phyloP scores from a whole-genome alignment of 495 filamentous ascomycete genomes.

The Penicillium arizonense region DNA sequence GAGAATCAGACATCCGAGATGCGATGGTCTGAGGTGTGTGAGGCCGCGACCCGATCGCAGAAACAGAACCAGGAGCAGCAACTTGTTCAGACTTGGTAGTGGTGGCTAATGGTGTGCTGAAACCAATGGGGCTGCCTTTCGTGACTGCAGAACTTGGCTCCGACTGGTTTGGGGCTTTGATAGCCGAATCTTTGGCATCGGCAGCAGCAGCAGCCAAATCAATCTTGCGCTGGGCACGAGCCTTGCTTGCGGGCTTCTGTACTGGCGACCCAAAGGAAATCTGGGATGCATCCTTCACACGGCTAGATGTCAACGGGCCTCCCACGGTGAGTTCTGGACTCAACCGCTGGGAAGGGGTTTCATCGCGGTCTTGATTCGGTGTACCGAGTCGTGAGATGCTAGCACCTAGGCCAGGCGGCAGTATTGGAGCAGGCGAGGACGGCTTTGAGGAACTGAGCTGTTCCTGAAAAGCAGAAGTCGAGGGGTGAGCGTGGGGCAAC shows the following conservation, averaged over 20 bases:
- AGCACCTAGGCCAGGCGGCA: slow-evolving; percentile 31
- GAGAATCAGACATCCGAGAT: slow-evolving; percentile 49
- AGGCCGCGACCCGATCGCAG: slow-evolving; percentile 31
- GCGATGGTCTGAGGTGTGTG: slow-evolving; percentile 38
- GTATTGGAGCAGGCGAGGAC: slow-evolving; percentile 28
- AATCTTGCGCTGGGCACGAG: slow-evolving; percentile 23
- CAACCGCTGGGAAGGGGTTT: slow-evolving; percentile 20
- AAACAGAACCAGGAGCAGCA: slow-evolving; percentile 18
- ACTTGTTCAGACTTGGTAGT: slow-evolving; percentile 23
- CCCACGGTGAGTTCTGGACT: slow-evolving; percentile 15
- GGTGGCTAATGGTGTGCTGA: slow-evolving; percentile 24
- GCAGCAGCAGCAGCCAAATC: slow-evolving; percentile 17
- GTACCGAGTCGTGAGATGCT: slow-evolving; percentile 29
- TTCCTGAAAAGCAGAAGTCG: slow-evolving; percentile 38
- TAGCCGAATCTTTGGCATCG: slow-evolving; percentile 18
- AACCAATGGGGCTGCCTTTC: slow-evolving; percentile 34
- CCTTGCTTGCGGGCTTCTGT: slow-evolving; percentile 35
- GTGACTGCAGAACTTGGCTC: slow-evolving; percentile 11
- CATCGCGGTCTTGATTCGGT: slow-evolving; percentile 25
- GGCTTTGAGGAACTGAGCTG: slow-evolving; percentile 31
- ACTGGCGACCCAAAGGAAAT: slow-evolving; percentile 45
- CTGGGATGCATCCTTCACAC: slow-evolving; percentile 35
- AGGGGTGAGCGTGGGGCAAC: slow-evolving; percentile 53
- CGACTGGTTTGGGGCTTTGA: slow-evolving; percentile 12
- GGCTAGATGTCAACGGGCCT: slow-evolving; percentile 12